Conservation (phyloP, 169 alveolate genomes). For the Plasmodium billcollinsi region DNA sequence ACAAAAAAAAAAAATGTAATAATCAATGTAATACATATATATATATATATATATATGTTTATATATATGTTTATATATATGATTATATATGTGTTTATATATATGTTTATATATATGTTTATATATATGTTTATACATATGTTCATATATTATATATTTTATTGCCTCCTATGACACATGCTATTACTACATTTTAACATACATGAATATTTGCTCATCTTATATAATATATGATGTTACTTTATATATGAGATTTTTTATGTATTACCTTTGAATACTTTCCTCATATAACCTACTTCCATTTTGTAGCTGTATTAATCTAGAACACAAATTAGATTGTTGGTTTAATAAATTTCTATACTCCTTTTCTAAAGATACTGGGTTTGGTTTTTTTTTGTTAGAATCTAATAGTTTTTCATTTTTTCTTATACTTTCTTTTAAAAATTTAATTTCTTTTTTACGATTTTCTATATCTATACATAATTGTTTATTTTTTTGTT, state of each 20-base stretch:
- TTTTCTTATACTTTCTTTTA: slow-evolving; percentile 65
- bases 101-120: too few species aligned
- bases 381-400: slow-evolving; percentile 62
- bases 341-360: slow-evolving; percentile 34
- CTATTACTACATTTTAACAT: too few species aligned
- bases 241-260: background rate
- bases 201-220: too few species aligned
- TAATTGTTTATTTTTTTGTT: slow-evolving; percentile 49
- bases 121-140: too few species aligned
- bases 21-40: background rate
- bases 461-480: slow-evolving; percentile 53
- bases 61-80: too few species aligned
- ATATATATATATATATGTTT: too few species aligned
- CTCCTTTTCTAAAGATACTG: slow-evolving; percentile 43
- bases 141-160: too few species aligned
- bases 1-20: background rate
- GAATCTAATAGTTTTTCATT: slow-evolving; percentile 61
- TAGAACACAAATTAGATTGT: slow-evolving; percentile 50
- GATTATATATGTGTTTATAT: too few species aligned
- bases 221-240: too few species aligned
- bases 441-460: slow-evolving; percentile 47
- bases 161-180: too few species aligned
- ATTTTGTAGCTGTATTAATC: slow-evolving; percentile 34
- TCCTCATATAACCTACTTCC: slow-evolving; percentile 48
- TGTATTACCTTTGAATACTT: slow-evolving; percentile 38